Evolutionary conservation across 768 basidiomycete genomes (phyloP).

Genomic region (Mycena kentingensis): DNA sequence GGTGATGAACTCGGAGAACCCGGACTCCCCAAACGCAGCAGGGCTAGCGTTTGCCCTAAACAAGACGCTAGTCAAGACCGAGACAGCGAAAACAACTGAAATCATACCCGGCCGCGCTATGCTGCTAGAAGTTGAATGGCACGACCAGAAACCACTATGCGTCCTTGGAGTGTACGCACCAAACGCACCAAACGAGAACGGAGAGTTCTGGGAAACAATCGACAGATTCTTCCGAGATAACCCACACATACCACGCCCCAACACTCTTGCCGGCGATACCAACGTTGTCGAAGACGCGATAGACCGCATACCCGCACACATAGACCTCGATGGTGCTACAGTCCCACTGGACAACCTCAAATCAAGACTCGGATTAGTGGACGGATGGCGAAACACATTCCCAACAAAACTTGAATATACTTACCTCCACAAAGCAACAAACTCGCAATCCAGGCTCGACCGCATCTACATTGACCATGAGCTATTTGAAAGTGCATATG

Average conservation of each 20-base stretch:
- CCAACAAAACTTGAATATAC: constrained; percentile 29
- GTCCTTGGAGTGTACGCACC: constrained; percentile 3
- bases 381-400: constrained; percentile 37
- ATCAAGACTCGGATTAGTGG: constrained; percentile 17
- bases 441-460: neutral
- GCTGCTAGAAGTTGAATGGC: constrained; percentile 7
- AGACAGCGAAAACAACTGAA: neutral
- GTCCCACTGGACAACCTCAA: constrained; percentile 26
- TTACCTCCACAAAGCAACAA: constrained; percentile 10
- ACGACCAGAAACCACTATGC: neutral
- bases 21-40: neutral
- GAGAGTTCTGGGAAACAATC: neutral
- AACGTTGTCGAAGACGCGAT: constrained; percentile 43
- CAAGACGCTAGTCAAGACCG: neutral
- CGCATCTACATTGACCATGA: constrained; percentile 4
- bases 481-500: neutral
- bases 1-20: neutral
- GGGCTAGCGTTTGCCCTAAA: constrained; percentile 12
- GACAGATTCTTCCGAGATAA: neutral
- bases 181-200: constrained; percentile 8
- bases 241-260: constrained; percentile 21
- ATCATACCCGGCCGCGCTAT: constrained; percentile 10
- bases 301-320: constrained; percentile 34
- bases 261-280: constrained; percentile 42
- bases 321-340: constrained; percentile 19